These are phyloP conservation scores for Phyllosticta citribraziliensis DNA, from an alignment of 2,329 filamentous ascomycete genomes.

Conservation along the genomic window DNA sequence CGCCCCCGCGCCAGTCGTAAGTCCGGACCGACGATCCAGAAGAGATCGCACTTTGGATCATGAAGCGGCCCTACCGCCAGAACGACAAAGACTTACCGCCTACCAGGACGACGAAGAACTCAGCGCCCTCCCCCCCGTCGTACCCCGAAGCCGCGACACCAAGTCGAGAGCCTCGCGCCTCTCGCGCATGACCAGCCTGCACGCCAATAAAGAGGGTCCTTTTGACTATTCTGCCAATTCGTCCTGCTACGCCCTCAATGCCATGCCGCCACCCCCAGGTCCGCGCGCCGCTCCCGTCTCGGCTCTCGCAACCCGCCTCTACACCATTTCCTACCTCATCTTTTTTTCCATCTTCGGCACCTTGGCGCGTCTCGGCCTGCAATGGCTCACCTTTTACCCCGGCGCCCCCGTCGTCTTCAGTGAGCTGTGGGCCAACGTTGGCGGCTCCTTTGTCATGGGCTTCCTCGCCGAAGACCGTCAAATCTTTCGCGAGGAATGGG, in stretches of 20 bases:
- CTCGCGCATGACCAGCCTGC: neutral
- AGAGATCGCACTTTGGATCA: neutral
- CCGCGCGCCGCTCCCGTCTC: neutral
- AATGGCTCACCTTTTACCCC: slow-evolving; percentile 70
- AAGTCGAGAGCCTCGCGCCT: neutral
- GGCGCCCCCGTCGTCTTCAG: slow-evolving; percentile 64
- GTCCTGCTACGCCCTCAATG: neutral
- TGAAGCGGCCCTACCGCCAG: neutral
- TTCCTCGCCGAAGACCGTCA: slow-evolving; percentile 71
- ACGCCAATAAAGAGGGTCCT: neutral
- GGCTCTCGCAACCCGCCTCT: slow-evolving; percentile 28
- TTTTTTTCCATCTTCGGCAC: slow-evolving; percentile 81
- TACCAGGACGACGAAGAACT: neutral
- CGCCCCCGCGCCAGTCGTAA: slow-evolving; percentile 10
- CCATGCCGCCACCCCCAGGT: neutral
- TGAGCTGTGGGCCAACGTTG: slow-evolving; percentile 81
- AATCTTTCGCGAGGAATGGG: slow-evolving; percentile 63
- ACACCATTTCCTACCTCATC: slow-evolving; percentile 71
- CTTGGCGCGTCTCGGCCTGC: slow-evolving; percentile 69
- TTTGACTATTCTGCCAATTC: neutral
- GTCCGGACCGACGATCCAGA: neutral
- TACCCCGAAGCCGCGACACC: slow-evolving; percentile 2
- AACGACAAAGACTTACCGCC: neutral
- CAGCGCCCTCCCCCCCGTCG: slow-evolving; percentile 6
- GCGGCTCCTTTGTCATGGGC: slow-evolving; percentile 72